Percentiles rank a stretch among this genome's conserved stretches.
phyloP scores from a whole-genome alignment of 345 rosid species.

The Aquilaria yunnanensis region DNA sequence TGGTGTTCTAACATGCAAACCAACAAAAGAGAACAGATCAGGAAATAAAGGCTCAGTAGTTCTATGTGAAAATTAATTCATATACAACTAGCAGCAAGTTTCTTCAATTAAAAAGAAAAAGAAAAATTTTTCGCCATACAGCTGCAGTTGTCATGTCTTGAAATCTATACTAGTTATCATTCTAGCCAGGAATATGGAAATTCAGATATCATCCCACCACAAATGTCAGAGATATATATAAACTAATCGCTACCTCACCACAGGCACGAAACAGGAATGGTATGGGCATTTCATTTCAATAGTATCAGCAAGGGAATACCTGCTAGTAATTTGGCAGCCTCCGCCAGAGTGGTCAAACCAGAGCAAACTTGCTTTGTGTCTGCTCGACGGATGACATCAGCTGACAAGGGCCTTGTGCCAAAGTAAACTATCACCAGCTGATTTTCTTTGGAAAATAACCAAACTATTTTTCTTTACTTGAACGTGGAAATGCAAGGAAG shows the following conservation, averaged over 20 bases:
- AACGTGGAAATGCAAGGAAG: constrained; percentile 1
- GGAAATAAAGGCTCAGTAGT: too few relatives aligned
- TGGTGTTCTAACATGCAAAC: neutral
- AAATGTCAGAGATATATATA: too few relatives aligned
- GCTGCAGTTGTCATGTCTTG: too few relatives aligned
- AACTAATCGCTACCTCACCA: too few relatives aligned
- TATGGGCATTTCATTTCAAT: neutral
- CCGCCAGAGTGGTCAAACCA: constrained; percentile 21
- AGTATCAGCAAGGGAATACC: constrained; percentile 16
- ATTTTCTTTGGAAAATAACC: constrained; percentile 2
- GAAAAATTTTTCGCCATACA: too few relatives aligned
- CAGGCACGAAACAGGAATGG: neutral
- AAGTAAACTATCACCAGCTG: constrained; percentile 4
- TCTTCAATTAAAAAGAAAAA: too few relatives aligned
- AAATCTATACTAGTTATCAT: too few relatives aligned
- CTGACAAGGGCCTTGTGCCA: constrained; percentile 17
- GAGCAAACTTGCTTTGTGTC: constrained; percentile 23
- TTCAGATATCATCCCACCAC: too few relatives aligned
- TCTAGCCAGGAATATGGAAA: too few relatives aligned
- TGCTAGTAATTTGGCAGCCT: constrained; percentile 22
- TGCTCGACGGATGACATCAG: constrained; percentile 14
- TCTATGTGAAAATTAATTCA: too few relatives aligned
- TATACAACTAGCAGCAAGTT: too few relatives aligned
- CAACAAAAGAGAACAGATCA: neutral
- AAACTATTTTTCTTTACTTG: neutral